These are phyloP conservation scores for Zasmidium cellare DNA, from an alignment of 2,329 filamentous ascomycete genomes.

Conservation along the genomic window DNA sequence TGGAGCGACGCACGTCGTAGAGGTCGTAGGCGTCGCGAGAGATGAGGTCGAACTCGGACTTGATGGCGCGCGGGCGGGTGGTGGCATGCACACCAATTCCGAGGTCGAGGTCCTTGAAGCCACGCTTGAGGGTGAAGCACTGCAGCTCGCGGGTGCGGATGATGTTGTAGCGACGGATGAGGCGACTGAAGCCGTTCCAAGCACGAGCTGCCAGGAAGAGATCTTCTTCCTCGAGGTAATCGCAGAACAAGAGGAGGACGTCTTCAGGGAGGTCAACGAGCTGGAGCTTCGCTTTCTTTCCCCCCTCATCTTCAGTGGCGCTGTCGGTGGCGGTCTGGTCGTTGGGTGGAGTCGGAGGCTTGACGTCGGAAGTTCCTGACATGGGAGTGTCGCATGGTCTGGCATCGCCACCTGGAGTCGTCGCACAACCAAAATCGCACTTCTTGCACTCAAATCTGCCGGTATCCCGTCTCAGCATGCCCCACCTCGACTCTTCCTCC, in stretches of 20 bases:
- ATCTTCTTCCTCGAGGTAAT: slow-evolving; percentile 20
- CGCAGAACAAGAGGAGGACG: slow-evolving; percentile 17
- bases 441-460: not conserved
- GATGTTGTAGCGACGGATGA: slow-evolving; percentile 20
- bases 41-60: slow-evolving; percentile 27
- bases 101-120: slow-evolving; percentile 19
- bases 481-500: not conserved
- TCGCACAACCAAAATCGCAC: not conserved
- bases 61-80: slow-evolving; percentile 6
- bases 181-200: slow-evolving; percentile 22
- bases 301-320: not conserved
- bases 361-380: not conserved
- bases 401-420: not conserved
- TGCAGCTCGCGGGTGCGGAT: slow-evolving; percentile 24
- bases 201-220: slow-evolving; percentile 20
- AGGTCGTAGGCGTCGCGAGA: slow-evolving; percentile 20
- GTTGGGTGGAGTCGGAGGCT: not conserved
- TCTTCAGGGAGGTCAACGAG: slow-evolving; percentile 20
- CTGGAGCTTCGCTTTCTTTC: not conserved
- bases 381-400: not conserved
- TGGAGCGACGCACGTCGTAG: slow-evolving; percentile 14
- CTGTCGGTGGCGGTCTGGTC: not conserved
- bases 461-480: not conserved
- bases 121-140: slow-evolving; percentile 26
- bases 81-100: slow-evolving; percentile 23